Evolutionary conservation across 768 basidiomycete species (phyloP).

Genomic region (Mycena sanguinolenta): DNA sequence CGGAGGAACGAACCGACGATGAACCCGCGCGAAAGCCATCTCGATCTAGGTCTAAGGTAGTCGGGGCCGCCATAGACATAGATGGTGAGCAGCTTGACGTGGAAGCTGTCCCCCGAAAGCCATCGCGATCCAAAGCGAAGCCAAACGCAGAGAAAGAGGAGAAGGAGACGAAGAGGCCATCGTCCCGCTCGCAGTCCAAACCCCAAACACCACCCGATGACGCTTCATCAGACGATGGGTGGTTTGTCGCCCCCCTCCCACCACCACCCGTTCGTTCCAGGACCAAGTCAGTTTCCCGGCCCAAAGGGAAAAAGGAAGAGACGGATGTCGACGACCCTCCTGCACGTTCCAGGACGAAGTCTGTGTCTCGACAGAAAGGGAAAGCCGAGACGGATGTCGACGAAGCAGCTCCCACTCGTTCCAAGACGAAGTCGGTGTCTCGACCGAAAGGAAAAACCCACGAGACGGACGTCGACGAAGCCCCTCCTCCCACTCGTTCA

Average conservation of each 20-base stretch:
- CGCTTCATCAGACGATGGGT: slow-evolving; percentile 37
- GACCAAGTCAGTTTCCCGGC: slow-evolving; percentile 22
- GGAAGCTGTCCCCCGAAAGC: slow-evolving; percentile 23
- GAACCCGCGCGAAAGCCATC: slow-evolving; percentile 22
- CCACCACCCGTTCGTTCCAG: slow-evolving; percentile 24
- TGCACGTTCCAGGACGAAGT: slow-evolving; percentile 21
- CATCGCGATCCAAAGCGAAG: slow-evolving; percentile 44
- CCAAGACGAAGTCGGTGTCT: slow-evolving; percentile 23
- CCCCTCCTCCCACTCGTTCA: slow-evolving; percentile 4
- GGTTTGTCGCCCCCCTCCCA: slow-evolving; percentile 31
- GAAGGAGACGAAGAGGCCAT: slow-evolving; percentile 23
- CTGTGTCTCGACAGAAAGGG: slow-evolving; percentile 18
- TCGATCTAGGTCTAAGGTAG: slow-evolving; percentile 23
- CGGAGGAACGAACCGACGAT: slow-evolving; percentile 15
- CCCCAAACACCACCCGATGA: slow-evolving; percentile 24
- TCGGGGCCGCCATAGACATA: slow-evolving; percentile 6
- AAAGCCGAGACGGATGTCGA: slow-evolving; percentile 20
- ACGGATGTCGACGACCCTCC: slow-evolving; percentile 21
- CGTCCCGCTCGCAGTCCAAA: slow-evolving; percentile 38
- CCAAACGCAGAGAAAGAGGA: slow-evolving; percentile 15
- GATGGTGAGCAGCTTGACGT: slow-evolving; percentile 12
- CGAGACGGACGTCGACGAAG: slow-evolving; percentile 25
- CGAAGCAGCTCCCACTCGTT: slow-evolving; percentile 24
- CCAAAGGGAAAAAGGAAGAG: slow-evolving; percentile 16
- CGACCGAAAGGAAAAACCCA: slow-evolving; percentile 22